Base-by-base conservation (phyloP, 306 rosid species). In the Cicer judaicum region DNA sequence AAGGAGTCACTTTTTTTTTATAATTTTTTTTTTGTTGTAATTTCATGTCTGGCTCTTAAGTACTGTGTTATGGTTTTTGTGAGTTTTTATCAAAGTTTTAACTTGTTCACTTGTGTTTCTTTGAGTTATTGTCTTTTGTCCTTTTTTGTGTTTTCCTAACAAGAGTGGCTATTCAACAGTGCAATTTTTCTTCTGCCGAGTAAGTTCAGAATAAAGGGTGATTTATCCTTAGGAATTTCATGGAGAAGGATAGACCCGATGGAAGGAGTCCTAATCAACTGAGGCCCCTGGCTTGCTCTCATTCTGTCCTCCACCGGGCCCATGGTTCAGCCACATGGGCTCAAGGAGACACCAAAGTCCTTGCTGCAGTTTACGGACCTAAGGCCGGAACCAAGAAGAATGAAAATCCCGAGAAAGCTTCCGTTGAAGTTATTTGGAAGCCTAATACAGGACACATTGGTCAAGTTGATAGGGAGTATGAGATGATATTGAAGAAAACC, bases 271-370 rank as follows among this genome's bases (percentile, higher is more conserved):
- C 88, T 0, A 91, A 88, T 89, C 95, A 90, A 81, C 61, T 94
- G 70, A 88, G 98, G 78, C 89, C 95, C 7, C 82, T 94, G 10
- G 83, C 93, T 13, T 94, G 97, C 72, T 87, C 93, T 62, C 87
- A 85, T 41, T 84, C 85, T 65, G 65, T 90, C 21, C 95, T 90
- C 55, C 87, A 91, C 72, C 91, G 97, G 2, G 90, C 98, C 48
- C 96, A 94, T 78, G 98, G 97, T 80, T 94, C 98, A 7, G 91
- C 97, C 47, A 87, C 84, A 64, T 94, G 98, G 98, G 48, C 88
- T 70, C 98, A 94, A 82, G 97, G 98, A 47, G 94, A 91, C 4
- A 91, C 98, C 57, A 93, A 89, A 78, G 89, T 91, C 73, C 85
- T 91, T 57, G 97, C 93, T 24, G 97, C 94, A 6, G 93, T 93